Percentiles rank a stretch among this genome's conserved stretches.
Conservation (phyloP, 495 filamentous ascomycete species). For the Hypoxylon fuscum region DNA sequence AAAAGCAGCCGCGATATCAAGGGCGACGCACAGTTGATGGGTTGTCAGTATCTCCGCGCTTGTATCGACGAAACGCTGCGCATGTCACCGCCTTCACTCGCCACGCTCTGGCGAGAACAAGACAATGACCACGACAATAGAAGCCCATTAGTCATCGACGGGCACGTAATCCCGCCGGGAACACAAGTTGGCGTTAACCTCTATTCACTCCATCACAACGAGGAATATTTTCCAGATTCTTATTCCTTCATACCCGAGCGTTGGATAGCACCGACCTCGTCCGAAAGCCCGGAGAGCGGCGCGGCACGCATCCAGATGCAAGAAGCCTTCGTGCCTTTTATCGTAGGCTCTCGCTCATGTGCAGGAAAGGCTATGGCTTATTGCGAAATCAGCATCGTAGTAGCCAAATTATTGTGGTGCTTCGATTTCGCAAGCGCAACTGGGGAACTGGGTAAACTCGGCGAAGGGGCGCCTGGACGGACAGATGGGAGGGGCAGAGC, state of each 20-base stretch:
- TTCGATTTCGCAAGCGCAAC: not conserved
- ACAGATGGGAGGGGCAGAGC: too few species aligned
- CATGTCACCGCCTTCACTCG: slow-evolving; percentile 59
- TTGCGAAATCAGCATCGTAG: not conserved
- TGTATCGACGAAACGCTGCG: slow-evolving; percentile 60
- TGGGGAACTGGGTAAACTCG: not conserved
- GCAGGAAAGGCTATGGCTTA: not conserved
- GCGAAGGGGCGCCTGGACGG: not conserved
- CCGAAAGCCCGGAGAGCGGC: not conserved
- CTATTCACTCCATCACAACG: slow-evolving; percentile 53
- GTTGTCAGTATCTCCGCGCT: slow-evolving; percentile 54
- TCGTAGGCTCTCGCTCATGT: not conserved
- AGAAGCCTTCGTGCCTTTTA: not conserved
- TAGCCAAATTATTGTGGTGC: not conserved
- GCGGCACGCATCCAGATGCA: not conserved
- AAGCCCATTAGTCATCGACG: slow-evolving; percentile 30
- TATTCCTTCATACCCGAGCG: slow-evolving; percentile 52
- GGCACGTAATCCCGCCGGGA: slow-evolving; percentile 12
- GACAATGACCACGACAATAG: not conserved
- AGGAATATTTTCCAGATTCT: slow-evolving; percentile 47
- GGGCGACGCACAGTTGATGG: slow-evolving; percentile 52
- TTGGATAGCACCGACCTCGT: slow-evolving; percentile 39
- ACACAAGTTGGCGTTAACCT: slow-evolving; percentile 46
- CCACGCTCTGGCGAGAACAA: slow-evolving; percentile 53
- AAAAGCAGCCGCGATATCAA: slow-evolving; percentile 26